Base-by-base conservation (phyloP, 345 rosid genomes). In the Pugionium dolabratum region DNA sequence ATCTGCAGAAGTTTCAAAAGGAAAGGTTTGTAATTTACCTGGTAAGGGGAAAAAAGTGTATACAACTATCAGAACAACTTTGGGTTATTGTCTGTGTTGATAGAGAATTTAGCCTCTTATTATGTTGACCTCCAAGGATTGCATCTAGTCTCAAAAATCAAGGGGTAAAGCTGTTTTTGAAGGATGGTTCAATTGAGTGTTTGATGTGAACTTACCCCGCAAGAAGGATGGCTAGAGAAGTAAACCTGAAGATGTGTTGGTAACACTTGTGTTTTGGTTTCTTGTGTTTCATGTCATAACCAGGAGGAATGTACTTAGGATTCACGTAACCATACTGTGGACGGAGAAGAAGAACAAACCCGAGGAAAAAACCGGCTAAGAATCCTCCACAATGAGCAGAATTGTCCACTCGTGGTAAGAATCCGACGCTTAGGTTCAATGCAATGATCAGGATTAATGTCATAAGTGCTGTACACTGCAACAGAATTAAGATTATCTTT, bases 371-470 rank as follows among this genome's bases (percentile, higher is more conserved):
- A 40, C 99, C 97, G 0, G 88, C 70, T 27, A 83, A 4, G 67
- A 91, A 91, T 39, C 99, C 97, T 71, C 99, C 97, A 34, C 83
- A 83, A 62, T 95, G 99, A 29, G 99, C 99, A 9, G 88, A 87
- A 78, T 87, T 95, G 67, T 95, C 96, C 10, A 91, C 94, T 6
- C 82, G 83, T 55, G 94, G 96, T 63, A 91, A 75, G 65, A 85
- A 50, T 50, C 97, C 96, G 0, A 91, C 77, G 3, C 83, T 91
- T 75, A 95, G 76, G 75, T 95, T 94, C 69, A 94, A 52, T 72
- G 65, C 77, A 8, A 86, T 84, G 70, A 95, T 80, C 53, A 87
- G 6, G 67, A 84, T 40, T n/a, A 95, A 84, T 28, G 84, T 80
- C 43, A 79, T 18, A 37, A 95, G 78, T 33, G 97, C 86, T 4